A percentile compares a stretch with the other conserved stretches of the same genome.
These are phyloP conservation scores for Talaromyces verruculosus DNA, from an alignment of 2,329 filamentous ascomycete genomes.

Conservation along the genomic window DNA sequence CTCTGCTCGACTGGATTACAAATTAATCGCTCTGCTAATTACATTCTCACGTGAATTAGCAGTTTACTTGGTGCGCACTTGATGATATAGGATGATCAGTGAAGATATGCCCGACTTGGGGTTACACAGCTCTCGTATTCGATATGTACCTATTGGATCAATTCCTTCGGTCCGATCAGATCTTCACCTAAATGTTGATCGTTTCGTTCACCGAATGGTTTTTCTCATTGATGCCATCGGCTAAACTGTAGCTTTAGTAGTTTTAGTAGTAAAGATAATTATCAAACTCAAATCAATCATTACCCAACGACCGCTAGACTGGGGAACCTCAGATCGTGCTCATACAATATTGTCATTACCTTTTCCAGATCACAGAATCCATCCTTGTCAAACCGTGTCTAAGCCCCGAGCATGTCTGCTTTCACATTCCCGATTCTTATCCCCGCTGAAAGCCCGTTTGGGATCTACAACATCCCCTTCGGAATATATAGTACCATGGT, in stretches of 20 bases:
- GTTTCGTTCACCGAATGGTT: background rate
- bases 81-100: background rate
- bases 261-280: background rate
- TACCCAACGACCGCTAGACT: background rate
- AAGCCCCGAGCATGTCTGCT: background rate
- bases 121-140: background rate
- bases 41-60: background rate
- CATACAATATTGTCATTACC: background rate
- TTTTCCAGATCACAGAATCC: background rate
- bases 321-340: background rate
- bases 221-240: background rate
- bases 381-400: background rate
- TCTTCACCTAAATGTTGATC: background rate
- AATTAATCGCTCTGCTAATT: background rate
- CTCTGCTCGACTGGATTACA: background rate
- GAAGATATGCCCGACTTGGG: background rate
- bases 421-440: background rate
- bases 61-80: background rate
- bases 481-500: conserved; percentile 10
- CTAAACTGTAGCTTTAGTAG: background rate
- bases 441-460: conserved; percentile 51
- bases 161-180: background rate
- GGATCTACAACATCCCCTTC: conserved; percentile 14
- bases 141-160: background rate
- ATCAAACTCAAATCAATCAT: background rate